Evolutionary conservation across 257 asterid genomes (phyloP), one percentile per base, ranked within the genome.

Genomic region (Haberlea rhodopensis): DNA sequence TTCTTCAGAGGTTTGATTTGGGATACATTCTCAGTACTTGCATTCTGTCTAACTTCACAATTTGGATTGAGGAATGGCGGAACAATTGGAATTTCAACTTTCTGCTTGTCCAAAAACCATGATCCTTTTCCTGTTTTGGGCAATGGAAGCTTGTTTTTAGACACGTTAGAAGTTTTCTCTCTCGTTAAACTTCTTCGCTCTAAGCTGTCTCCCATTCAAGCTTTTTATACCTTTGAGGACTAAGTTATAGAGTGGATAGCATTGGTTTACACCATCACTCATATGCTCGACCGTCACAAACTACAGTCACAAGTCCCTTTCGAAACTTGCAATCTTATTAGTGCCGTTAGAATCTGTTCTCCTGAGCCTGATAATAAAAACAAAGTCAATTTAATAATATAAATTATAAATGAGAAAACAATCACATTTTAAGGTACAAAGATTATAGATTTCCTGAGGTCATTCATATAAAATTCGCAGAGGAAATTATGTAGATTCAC

Each of bases 11-110:
- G 62, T 46, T n/a, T n/a, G n/a, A n/a, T n/a, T n/a, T n/a, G n/a
- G n/a, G 69, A n/a, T 46, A 68, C 15, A 43, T 66, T 74, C 68
- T 67, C 82, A 43, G 68, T 55, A 57, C 58, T 70, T 25, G 60
- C 67, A 59, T 28, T 68, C 65, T 62, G 71, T 53, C 74, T 78
- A 69, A 34, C 46, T 49, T 69, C 80, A 56, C 68, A 29, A 31
- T 53, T 73, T 34, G 25, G 73, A 64, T 71, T 84, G 52, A 68
- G 23, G 62, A 69, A 76, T 3, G 81, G 75, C 67, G 66, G 84
- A 76, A 78, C 81, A 70, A 76, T 77, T 37, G 85, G 79, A 72
- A 60, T 72, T 27, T 66, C 70, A 16, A 57, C 60, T 70, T 66
- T 71, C 43, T 57, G 23, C 69, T 67, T 81, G 34, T 69, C 82